Percentiles rank a stretch among this genome's conserved stretches.
Evolutionary conservation across 106 monocot species (phyloP).

Genomic region (Cymbidium sinense): DNA sequence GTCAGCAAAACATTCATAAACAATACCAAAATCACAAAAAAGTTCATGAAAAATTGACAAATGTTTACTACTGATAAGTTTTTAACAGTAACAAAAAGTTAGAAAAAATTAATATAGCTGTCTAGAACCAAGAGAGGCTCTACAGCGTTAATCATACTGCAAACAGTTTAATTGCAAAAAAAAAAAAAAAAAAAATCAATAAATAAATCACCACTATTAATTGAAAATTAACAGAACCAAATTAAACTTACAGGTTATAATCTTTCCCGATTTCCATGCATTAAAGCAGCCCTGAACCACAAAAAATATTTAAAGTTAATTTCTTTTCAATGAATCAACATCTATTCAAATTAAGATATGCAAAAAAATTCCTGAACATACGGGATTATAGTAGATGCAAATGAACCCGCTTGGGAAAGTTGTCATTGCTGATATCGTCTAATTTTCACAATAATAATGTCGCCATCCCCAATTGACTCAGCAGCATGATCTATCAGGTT

Average conservation of each 20-base stretch:
- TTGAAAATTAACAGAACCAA: background rate
- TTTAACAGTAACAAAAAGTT: background rate
- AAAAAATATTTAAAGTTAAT: background rate
- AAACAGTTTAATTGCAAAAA: background rate
- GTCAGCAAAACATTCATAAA: background rate
- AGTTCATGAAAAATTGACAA: background rate
- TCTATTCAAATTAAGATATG: constrained; percentile 1
- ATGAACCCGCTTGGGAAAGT: constrained; percentile 72
- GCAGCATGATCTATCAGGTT: constrained; percentile 70
- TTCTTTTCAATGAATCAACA: constrained; percentile 4
- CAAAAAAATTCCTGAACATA: constrained; percentile 23
- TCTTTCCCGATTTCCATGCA: no score
- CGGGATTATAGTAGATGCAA: constrained; percentile 92
- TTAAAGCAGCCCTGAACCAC: no score
- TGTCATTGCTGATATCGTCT: constrained; percentile 98
- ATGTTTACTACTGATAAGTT: background rate
- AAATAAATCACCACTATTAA: background rate
- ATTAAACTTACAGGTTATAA: constrained; percentile 53
- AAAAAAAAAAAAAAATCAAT: background rate
- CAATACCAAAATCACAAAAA: background rate
- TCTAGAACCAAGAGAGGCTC: background rate
- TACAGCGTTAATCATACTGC: background rate
- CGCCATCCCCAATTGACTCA: constrained; percentile 84
- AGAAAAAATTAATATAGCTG: background rate
- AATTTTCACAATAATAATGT: constrained; percentile 90